Evolutionary conservation across 495 filamentous ascomycete genomes (phyloP).

Genomic region (Penicillium ochrochloron): DNA sequence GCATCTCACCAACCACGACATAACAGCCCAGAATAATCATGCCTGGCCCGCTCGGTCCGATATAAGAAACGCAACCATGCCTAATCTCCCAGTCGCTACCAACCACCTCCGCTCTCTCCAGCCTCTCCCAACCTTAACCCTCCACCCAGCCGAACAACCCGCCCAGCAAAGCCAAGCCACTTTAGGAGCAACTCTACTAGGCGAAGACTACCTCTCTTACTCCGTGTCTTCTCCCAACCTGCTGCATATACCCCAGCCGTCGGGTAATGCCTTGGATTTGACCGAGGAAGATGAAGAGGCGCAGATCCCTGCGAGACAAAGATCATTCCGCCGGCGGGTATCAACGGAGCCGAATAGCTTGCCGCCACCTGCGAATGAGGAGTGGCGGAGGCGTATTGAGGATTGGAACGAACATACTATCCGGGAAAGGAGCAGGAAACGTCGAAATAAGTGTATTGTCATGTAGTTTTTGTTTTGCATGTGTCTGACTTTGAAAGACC

Average conservation of each 20-base stretch:
- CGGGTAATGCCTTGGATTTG: conserved; percentile 26
- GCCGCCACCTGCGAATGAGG: conserved; percentile 39
- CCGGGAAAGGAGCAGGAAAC: conserved; percentile 40
- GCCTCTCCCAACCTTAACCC: conserved; percentile 23
- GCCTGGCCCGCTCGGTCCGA: conserved; percentile 7
- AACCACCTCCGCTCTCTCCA: conserved; percentile 14
- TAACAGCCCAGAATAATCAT: neutral
- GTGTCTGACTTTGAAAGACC: conserved; percentile 10
- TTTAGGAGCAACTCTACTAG: conserved; percentile 28
- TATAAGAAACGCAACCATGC: conserved; percentile 9
- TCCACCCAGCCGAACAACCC: conserved; percentile 23
- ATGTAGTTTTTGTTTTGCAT: conserved; percentile 37
- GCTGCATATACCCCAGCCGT: conserved; percentile 33
- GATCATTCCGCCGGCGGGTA: conserved; percentile 39
- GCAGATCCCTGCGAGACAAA: conserved; percentile 28
- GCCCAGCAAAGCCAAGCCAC: conserved; percentile 17
- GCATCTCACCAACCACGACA: conserved; percentile 1
- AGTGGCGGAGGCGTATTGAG: conserved; percentile 49
- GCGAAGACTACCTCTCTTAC: conserved; percentile 38
- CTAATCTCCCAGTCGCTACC: conserved; percentile 16
- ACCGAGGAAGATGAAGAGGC: conserved; percentile 29
- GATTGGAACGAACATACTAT: conserved; percentile 53
- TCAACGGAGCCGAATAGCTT: conserved; percentile 45
- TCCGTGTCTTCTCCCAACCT: conserved; percentile 49
- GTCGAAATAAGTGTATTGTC: conserved; percentile 42